phyloP scores from a whole-genome alignment of 306 rosid species.

The Lablab purpureus region DNA sequence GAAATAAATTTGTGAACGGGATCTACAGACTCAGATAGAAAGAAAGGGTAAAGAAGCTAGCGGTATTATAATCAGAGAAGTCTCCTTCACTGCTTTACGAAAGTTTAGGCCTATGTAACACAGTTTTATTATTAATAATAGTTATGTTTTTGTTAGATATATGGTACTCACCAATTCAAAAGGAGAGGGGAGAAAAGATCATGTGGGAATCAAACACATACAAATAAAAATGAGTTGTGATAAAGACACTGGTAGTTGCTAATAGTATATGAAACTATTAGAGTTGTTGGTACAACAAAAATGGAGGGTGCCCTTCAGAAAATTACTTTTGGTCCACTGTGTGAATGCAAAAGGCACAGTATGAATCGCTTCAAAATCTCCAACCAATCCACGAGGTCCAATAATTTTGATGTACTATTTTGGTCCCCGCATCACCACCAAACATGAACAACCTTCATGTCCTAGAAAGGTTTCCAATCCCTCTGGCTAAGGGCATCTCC shows the following conservation, averaged over 20 bases:
- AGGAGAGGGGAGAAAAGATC: constrained; percentile 3
- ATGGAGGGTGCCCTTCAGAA: constrained; percentile 4
- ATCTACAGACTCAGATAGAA: not conserved
- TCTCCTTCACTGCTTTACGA: not conserved
- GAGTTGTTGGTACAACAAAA: not conserved
- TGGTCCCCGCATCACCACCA: constrained; percentile 54
- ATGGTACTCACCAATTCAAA: not conserved
- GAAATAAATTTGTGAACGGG: not conserved
- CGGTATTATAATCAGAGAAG: not conserved
- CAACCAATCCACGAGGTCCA: constrained; percentile 7
- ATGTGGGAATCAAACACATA: not conserved
- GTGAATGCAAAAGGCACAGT: constrained; percentile 40
- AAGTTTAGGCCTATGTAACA: not conserved
- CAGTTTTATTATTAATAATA: not conserved
- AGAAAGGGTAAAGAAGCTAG: not conserved
- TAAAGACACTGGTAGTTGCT: constrained; percentile 18
- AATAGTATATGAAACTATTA: constrained; percentile 4
- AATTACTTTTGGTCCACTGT: constrained; percentile 39
- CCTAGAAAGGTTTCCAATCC: constrained; percentile 35
- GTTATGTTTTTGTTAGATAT: not conserved
- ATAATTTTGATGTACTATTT: constrained; percentile 30
- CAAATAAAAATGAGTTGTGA: constrained; percentile 17
- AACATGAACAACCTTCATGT: constrained; percentile 37
- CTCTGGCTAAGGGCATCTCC: constrained; percentile 43
- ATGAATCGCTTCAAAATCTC: constrained; percentile 48